Conservation (phyloP, 2,329 filamentous ascomycete genomes). For the Didymellaceae sp. region DNA sequence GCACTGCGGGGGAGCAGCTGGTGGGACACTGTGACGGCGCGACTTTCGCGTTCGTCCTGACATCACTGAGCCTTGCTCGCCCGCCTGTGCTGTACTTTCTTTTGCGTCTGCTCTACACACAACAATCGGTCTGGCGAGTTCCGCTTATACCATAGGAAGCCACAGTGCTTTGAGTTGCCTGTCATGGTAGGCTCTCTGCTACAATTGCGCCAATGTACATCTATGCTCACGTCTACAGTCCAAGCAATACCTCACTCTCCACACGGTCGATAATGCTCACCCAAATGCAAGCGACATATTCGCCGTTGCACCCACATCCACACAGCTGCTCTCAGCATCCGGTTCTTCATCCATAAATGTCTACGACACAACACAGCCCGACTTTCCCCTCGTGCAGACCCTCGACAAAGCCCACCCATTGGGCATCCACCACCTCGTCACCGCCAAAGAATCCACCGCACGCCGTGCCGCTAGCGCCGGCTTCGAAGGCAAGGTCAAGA, state of each 20-base stretch:
- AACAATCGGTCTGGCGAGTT: neutral
- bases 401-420: slow-evolving; percentile 82
- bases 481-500: slow-evolving; percentile 85
- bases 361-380: slow-evolving; percentile 73
- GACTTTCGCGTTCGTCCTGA: slow-evolving; percentile 41
- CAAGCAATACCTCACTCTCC: slow-evolving; percentile 95
- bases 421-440: slow-evolving; percentile 88
- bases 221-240: slow-evolving; percentile 64
- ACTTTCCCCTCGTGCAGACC: slow-evolving; percentile 80
- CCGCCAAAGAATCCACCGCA: slow-evolving; percentile 67
- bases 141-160: neutral
- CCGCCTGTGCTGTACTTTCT: slow-evolving; percentile 2
- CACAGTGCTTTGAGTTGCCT: neutral
- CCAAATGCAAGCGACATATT: slow-evolving; percentile 75
- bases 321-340: slow-evolving; percentile 79
- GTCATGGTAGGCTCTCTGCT: slow-evolving; percentile 5
- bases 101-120: neutral
- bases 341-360: slow-evolving; percentile 83
- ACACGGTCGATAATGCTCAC: slow-evolving; percentile 89
- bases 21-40: slow-evolving; percentile 34
- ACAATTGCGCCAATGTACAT: neutral
- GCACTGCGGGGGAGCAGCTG: slow-evolving; percentile 38
- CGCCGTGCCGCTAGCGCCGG: slow-evolving; percentile 78
- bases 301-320: slow-evolving; percentile 76
- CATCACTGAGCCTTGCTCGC: slow-evolving; percentile 29